phyloP scores from a whole-genome alignment of 306 rosid genomes.

The Quercus wislizeni region DNA sequence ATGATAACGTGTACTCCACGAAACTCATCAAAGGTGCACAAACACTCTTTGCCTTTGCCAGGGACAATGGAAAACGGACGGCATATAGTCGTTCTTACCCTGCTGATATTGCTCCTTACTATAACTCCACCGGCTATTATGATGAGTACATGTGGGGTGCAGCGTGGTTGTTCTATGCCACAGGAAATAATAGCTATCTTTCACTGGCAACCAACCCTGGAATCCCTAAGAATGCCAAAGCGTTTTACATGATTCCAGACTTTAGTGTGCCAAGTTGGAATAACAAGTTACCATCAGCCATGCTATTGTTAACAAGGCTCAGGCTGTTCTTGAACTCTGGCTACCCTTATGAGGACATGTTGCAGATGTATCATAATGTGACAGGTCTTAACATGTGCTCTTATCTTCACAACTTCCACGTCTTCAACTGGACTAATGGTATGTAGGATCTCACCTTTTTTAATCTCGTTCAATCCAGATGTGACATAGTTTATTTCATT shows the following conservation, averaged over 20 bases:
- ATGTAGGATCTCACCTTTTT: background rate
- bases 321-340: slow-evolving; percentile 60
- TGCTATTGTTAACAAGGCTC: slow-evolving; percentile 58
- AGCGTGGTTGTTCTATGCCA: slow-evolving; percentile 65
- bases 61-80: slow-evolving; percentile 40
- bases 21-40: slow-evolving; percentile 47
- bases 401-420: slow-evolving; percentile 42
- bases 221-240: slow-evolving; percentile 33
- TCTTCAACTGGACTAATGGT: slow-evolving; percentile 54
- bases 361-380: slow-evolving; percentile 49
- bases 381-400: slow-evolving; percentile 63
- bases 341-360: slow-evolving; percentile 61
- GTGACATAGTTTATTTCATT: background rate
- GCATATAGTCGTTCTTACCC: slow-evolving; percentile 31
- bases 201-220: slow-evolving; percentile 45
- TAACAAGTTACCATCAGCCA: slow-evolving; percentile 64
- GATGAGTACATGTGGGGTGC: slow-evolving; percentile 74
- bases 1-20: slow-evolving; percentile 35
- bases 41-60: slow-evolving; percentile 43
- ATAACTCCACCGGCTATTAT: slow-evolving; percentile 59
- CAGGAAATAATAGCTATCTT: slow-evolving; percentile 48
- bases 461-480: too few relatives aligned
- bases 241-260: slow-evolving; percentile 30
- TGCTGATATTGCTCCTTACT: slow-evolving; percentile 27
- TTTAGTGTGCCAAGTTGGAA: slow-evolving; percentile 55